Evolutionary conservation across 2,329 filamentous ascomycete genomes (phyloP), one percentile per base, ranked within the genome.

Genomic region (Kalaharituber pfeilii): DNA sequence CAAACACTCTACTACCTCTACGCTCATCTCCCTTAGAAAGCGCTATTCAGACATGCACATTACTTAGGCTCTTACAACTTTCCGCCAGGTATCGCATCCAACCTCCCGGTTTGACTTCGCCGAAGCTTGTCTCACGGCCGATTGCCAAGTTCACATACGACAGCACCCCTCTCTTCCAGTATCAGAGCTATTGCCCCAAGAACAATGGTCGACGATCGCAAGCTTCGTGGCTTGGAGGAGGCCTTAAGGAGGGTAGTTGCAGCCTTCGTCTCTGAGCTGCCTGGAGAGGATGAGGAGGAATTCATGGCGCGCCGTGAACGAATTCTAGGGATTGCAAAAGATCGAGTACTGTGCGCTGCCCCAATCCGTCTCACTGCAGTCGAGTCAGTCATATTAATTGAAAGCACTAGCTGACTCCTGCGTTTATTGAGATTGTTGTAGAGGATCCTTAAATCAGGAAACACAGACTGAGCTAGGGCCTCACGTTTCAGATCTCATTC

Each of bases 231-330:
- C 71, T 78, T 93, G 69, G 79, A 82, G 66, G 80, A 80, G 67
- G 86, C 84, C 67, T 80, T 93, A 66, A 79, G 84, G 67, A 81
- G 82, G 69, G 75, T 94, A 66, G 80, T 93, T 66, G 74, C 80
- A 63, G 81, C 83, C 65, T 72, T 89, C 56, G 73, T 91, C 54
- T 83, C 84, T 53, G 71, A 75, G 50, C 74, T 80, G 59, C 74
- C 77, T 39, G 71, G 77, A 59, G 80, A 86, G 62, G 77, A 80
- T 64, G 79, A 85, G 58, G 78, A 77, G n/a, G 42, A 20, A 22
- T 22, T 47, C 42, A 13, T 22, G 25, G n/a, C n/a, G 15, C 42
- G 42, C 15, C 15, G n/a, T 15, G 42, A 47, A 25, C 15, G 42
- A 47, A 47, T 22, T 5, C 24, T 47, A 25, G 42, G 25, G 13